phyloP scores from a whole-genome alignment of 106 monocot genomes.

The Acorus calamus region DNA sequence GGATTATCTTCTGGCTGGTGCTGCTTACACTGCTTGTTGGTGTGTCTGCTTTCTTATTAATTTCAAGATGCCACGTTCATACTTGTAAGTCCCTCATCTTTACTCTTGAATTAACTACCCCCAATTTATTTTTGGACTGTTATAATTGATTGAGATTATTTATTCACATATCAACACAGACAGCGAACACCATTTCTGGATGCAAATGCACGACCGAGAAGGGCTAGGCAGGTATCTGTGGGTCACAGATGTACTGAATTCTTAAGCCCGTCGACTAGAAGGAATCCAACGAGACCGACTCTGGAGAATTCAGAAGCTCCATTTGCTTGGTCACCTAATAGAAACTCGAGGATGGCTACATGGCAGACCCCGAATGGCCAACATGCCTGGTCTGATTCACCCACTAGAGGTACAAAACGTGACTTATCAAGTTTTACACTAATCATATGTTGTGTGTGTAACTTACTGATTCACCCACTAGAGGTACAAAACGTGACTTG shows the following conservation, averaged over 20 bases:
- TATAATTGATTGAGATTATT: not conserved
- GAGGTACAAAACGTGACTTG: not conserved
- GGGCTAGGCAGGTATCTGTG: slow-evolving; percentile 21
- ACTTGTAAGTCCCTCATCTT: not conserved
- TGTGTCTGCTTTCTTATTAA: slow-evolving; percentile 22
- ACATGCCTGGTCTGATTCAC: slow-evolving; percentile 24
- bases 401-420: slow-evolving; percentile 29
- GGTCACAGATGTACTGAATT: slow-evolving; percentile 50
- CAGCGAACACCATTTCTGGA: slow-evolving; percentile 11
- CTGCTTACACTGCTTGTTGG: slow-evolving; percentile 29
- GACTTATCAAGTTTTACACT: not conserved
- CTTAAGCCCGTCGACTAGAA: slow-evolving; percentile 36
- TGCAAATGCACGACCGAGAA: slow-evolving; percentile 29
- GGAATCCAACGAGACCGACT: slow-evolving; percentile 5
- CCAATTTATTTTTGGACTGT: not conserved
- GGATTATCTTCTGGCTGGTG: slow-evolving; percentile 46
- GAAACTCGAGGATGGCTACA: slow-evolving; percentile 5
- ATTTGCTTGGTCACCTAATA: slow-evolving; percentile 10
- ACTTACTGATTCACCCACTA: not conserved
- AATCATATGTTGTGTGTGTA: not conserved
- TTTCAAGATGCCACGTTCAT: slow-evolving; percentile 1
- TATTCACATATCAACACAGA: slow-evolving; percentile 14
- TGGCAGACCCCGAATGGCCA: slow-evolving; percentile 21
- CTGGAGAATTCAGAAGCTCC: slow-evolving; percentile 8
- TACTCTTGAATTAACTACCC: not conserved